Conservation (phyloP, 2,329 filamentous ascomycete genomes). For the Alternaria triticimaculans region DNA sequence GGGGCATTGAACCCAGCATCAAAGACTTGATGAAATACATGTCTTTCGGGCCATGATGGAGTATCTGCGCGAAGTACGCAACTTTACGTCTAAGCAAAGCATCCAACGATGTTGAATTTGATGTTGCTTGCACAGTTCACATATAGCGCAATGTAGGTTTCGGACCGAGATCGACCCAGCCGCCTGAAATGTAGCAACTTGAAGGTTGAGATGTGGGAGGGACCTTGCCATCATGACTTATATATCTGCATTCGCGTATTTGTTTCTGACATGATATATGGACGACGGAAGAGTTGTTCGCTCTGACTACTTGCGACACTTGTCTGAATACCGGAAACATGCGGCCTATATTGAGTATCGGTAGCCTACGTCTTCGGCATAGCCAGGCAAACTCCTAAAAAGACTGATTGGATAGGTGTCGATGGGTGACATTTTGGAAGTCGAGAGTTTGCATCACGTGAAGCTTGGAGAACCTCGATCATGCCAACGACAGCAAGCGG, state of each 20-base stretch:
- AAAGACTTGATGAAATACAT: not conserved
- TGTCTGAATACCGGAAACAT: not conserved
- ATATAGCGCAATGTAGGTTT: not conserved
- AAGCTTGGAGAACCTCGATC: not conserved
- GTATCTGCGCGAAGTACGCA: not conserved
- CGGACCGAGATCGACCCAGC: not conserved
- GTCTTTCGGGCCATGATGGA: not conserved
- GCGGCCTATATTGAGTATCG: not conserved
- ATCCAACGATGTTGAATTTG: not conserved
- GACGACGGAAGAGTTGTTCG: not conserved
- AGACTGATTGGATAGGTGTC: conserved; percentile 2
- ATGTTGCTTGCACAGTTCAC: not conserved
- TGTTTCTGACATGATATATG: not conserved
- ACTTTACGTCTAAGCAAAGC: not conserved
- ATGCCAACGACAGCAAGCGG: not conserved
- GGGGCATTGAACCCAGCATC: not conserved
- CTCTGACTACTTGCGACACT: not conserved
- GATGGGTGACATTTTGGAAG: not conserved
- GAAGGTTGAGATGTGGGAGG: not conserved
- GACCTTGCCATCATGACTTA: not conserved
- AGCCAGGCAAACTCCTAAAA: not conserved
- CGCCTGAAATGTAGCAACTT: not conserved
- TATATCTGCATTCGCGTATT: not conserved
- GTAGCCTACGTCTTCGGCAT: not conserved
- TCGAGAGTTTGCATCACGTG: not conserved